Percentiles rank a stretch among this genome's conserved stretches.
phyloP scores from a whole-genome alignment of 106 monocot species.

The Apostasia shenzhenica region DNA sequence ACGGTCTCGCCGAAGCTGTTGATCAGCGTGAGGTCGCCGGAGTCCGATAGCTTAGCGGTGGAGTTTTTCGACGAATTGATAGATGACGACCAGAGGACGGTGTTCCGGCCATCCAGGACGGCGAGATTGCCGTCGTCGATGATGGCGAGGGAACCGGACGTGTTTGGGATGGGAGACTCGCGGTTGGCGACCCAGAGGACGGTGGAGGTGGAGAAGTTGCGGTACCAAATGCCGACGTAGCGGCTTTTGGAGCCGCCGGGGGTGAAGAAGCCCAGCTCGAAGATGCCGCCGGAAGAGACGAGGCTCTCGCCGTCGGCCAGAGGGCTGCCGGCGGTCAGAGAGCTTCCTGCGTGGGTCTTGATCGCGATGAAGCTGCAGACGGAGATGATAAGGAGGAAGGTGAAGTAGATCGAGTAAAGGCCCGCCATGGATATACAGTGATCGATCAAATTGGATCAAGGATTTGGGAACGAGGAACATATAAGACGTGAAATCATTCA shows the following conservation, averaged over 20 bases:
- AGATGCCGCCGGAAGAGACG: conserved; percentile 18
- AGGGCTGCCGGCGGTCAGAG: background rate
- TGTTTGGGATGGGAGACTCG: conserved; percentile 21
- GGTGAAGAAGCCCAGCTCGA: conserved; percentile 46
- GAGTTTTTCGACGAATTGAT: conserved; percentile 7
- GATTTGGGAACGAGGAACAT: too few relatives aligned
- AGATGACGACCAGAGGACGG: conserved; percentile 28
- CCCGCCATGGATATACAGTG: too few relatives aligned
- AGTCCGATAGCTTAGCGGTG: conserved; percentile 2
- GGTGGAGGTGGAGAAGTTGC: conserved; percentile 14
- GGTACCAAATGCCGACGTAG: conserved; percentile 52
- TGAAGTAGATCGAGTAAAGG: too few relatives aligned
- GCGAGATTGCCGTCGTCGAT: conserved; percentile 27
- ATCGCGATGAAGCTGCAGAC: background rate
- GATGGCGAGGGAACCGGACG: conserved; percentile 12
- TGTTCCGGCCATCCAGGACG: conserved; percentile 5
- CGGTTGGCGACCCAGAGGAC: conserved; percentile 64
- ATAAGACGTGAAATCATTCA: too few relatives aligned
- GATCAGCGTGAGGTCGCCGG: conserved; percentile 27
- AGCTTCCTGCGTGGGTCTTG: background rate
- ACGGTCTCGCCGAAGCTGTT: background rate
- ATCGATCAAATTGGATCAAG: too few relatives aligned
- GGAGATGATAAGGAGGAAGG: background rate
- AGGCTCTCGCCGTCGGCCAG: conserved; percentile 20
- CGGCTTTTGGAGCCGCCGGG: conserved; percentile 14